Base-by-base conservation (phyloP, 805 yeast species). In the Myxozyma sirexii region DNA sequence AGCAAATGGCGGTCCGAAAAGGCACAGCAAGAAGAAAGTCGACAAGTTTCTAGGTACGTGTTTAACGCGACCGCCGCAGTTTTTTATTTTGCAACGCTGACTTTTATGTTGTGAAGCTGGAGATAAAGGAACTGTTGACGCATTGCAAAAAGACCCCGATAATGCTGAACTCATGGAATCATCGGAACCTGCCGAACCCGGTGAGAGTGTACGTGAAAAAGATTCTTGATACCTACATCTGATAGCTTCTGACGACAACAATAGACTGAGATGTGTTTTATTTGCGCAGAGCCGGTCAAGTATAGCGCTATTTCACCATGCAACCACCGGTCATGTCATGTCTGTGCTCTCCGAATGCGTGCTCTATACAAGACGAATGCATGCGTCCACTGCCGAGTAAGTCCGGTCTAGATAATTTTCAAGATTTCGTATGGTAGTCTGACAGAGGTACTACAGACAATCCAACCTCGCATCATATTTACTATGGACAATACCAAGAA, bases 271-370 rank as follows among this genome's bases (percentile, higher is more conserved):
- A 69, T 74, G 33, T 92, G 97, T 79, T 75, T 91, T 23, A 88
- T 94, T 58, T 94, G 99, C 76, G 94, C 97, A 0, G 87, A 88
- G 47, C 76, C 76, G 31, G 78, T 90, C 27, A 65, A 67, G n/a
- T 81, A 79, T 66, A 84, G 85, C 1, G 90, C 96, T 0, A 69
- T 88, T 8, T 82, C 94, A 1, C 88, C 90, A 0, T 94, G 99
- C 74, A 84, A 86, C 68, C 98, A 94, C 71, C 80, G 78, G 35
- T 84, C 91, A 0, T 94, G 99, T 73, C 89, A 90, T 70, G 75
- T 72, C 46, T 94, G 99, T 76, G 78, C 90, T 0, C 82, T 93
- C 65, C 80, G 97, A 64, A 91, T 90, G 69, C 78, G 97, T 45
- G 92, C 91, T 0, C 75, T 93, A 15, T 91, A 87, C 74, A 79